Base-by-base conservation (phyloP, 352 stramenopile genomes). In the Pythium biforme region DNA sequence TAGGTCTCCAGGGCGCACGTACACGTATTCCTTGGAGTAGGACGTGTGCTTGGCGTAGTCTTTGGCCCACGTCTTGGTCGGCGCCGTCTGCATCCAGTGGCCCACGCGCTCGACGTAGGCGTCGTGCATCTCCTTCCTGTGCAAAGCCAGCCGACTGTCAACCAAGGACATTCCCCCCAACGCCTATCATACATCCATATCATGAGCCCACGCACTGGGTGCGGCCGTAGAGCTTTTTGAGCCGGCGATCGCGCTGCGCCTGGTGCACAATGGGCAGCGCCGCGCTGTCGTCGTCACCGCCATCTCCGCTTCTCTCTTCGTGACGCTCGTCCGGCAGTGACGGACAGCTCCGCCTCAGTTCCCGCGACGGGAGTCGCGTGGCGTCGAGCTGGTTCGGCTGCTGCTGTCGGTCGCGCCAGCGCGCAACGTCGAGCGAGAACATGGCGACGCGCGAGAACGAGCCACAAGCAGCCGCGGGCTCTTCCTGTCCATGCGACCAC, bases 51-150 rank as follows among this genome's bases (percentile, higher is more conserved):
- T 81, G 47, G 71, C 74, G 66, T 91, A 91, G 56, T 72, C 52
- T 56, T 68, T 73, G 54, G 66, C 67, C 82, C 82, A 91, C 4
- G 85, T 51, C 34, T 81, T 66, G 9, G 46, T 37, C 6, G 78
- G 65, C 3, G 69, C 75, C 20, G 73, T 64, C 47, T 79, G 72
- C 45, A 79, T 68, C 77, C 81, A 88, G 49, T 77, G 68, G 26
- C 63, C 63, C 26, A 89, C 82, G 40, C 82, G 82, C 27, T 84
- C 60, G 10, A 84, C 39, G 61, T 91, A 91, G 56, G 72, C 75
- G 22, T 64, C 72, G 66, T 88, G 76, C 79, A 91, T 91, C 64
- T 88, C 79, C 45, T 88, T 72, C 34, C 79, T 91, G 45, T 15
- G 19, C 17, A 10, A 33, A 20, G n/a, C 23, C 1, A 39, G 14